Evolutionary conservation across 2,329 filamentous ascomycete genomes (phyloP), one percentile per base, ranked within the genome.

Genomic region (Aspergillus flavus): DNA sequence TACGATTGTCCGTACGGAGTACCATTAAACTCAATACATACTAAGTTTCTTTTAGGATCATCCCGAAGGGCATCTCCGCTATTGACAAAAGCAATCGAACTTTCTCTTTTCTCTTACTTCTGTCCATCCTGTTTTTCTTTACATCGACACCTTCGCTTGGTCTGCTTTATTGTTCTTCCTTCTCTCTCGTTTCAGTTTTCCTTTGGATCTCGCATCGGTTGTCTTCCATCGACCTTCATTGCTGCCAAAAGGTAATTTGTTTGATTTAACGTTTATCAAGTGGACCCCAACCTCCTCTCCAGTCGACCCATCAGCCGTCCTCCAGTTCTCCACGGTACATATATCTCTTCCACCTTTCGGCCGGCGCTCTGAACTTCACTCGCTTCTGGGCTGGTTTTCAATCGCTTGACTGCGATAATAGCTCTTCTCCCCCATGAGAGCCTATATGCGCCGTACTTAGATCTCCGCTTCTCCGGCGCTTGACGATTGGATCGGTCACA

Each of bases 191-290:
- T 56, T 56, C n/a, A 14, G 28, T 21, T n/a, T 32, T 41, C 36
- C 34, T 46, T 55, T 55, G 19, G 6, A 39, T 36, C 21, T 4
- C 41, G 58, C 43, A 54, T 45, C 26, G 4, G 41, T 16, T 26
- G 23, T 34, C n/a, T 48, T 34, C 11, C 30, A 39, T 36, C 45
- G 21, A n/a, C 6, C 32, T 16, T 21, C 36, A 14, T 30, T 30
- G 26, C 36, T 41, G 28, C 32, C 34, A 54, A 54, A 30, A 53
- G 14, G 19, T 23, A 34, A 41, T 41, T 41, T 6, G 7, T 53
- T 12, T 52, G 43, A 43, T 59, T 48, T 59, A 59, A 56, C 53
- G 32, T 46, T 56, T 46, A 56, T 61, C 52, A 61, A 53, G 58
- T 61, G 58, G 58, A 56, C 43, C 58, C 58, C 39, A 53, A 56